Base-by-base conservation (phyloP, 176 grass and related monocot genomes). In the Tillandsia leiboldiana region DNA sequence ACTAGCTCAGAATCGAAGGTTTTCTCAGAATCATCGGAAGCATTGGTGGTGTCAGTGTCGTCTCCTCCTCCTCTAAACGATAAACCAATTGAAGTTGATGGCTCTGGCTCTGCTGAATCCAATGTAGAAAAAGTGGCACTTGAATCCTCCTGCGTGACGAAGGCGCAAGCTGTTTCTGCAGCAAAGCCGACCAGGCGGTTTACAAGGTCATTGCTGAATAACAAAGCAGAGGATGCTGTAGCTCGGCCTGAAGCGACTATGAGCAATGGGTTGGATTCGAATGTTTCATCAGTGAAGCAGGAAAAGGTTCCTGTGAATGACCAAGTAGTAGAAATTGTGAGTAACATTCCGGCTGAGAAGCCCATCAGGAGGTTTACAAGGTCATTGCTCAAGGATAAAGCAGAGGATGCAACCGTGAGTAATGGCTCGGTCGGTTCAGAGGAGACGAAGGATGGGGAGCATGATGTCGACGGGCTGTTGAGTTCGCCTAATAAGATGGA, bases 121-220 rank as follows among this genome's bases (percentile, higher is more conserved):
- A 42, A 42, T 42, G 6, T 42, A 0, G 33, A 7, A 42, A 42
- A 42, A 42, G 33, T 7, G 33, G 33, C 33, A 42, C 33, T 42
- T 42, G 33, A 42, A 3, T 42, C 33, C 33, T 42, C 33, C 33
- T 42, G 33, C 7, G 33, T 42, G 33, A 6, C 33, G 7, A 42
- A 6, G 33, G 33, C 26, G 23, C 24, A 57, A 9, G 14, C 53
- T 42, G 42, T 14, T 33, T 28, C 33, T 27, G 26, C 11, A 49
- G 14, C 54, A 59, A 71, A 66, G 8, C 3, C 53, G 2, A n/a
- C 70, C 10, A 69, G 79, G 17, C 79, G 88, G 69, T 87, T 91
- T 69, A 91, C 88, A 3, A 87, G 88, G 67, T 91, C 88, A 22
- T 67, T 81, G 10, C 49, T 91, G 78, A 86, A 80, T 73, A 77